These are phyloP conservation scores for Mycena belliarum DNA, from an alignment of 768 basidiomycete species.

Conservation along the genomic window DNA sequence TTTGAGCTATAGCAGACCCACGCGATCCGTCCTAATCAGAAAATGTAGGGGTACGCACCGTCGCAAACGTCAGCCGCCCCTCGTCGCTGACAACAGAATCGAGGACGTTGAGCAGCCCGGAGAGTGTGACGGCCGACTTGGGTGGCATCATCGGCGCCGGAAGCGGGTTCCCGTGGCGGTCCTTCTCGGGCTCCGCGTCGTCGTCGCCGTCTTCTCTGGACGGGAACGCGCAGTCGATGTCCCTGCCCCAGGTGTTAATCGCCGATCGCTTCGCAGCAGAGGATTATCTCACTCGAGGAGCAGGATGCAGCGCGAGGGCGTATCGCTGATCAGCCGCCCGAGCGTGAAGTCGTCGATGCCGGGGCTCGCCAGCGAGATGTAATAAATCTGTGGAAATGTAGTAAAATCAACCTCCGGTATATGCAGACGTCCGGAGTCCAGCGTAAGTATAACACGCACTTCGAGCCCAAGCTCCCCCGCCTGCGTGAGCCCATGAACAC, in stretches of 20 bases:
- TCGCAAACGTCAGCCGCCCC: slow-evolving; percentile 11
- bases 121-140: slow-evolving; percentile 4
- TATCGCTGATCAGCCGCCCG: slow-evolving; percentile 6
- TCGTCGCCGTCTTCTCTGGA: slow-evolving; percentile 10
- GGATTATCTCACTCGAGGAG: slow-evolving; percentile 5
- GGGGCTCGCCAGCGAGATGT: slow-evolving; percentile 8
- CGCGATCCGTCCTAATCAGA: too few relatives aligned
- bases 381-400: slow-evolving; percentile 4
- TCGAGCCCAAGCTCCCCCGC: slow-evolving; percentile 14
- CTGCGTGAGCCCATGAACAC: not conserved
- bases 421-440: too few relatives aligned
- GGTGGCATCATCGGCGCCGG: slow-evolving; percentile 2
- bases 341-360: slow-evolving; percentile 8
- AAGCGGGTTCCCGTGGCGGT: not conserved
- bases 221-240: slow-evolving; percentile 16
- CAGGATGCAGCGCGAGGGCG: slow-evolving; percentile 7
- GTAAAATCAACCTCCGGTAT: not conserved
- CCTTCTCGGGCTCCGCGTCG: slow-evolving; percentile 2
- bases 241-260: not conserved
- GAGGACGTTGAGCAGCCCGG: slow-evolving; percentile 10
- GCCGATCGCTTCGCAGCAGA: not conserved
- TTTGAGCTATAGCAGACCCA: too few relatives aligned
- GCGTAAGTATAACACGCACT: not conserved
- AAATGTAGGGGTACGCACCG: not conserved
- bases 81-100: slow-evolving; percentile 15